A percentile compares a stretch with the other conserved stretches of the same genome.
phyloP scores from a whole-genome alignment of 306 rosid species.

The Ammopiptanthus mongolicus region DNA sequence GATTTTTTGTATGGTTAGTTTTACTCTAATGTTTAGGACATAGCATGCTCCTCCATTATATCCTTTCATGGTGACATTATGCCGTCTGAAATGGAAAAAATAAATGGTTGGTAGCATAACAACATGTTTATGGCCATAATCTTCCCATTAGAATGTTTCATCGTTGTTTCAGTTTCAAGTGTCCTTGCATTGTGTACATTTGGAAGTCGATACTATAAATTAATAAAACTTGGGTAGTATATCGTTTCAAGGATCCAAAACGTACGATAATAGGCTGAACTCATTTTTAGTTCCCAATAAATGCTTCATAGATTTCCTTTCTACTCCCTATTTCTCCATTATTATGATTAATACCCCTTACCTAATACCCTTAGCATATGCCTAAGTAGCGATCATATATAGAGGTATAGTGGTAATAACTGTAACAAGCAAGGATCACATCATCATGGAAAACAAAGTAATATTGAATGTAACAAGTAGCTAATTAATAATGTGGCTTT shows the following conservation, averaged over 20 bases:
- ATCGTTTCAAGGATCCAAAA: too few species aligned
- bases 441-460: background rate
- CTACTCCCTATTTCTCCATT: background rate
- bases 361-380: background rate
- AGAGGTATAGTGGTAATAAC: background rate
- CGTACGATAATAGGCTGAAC: too few species aligned
- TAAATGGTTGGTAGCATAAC: background rate
- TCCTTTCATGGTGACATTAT: background rate
- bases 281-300: background rate
- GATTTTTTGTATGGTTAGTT: too few species aligned
- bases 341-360: background rate
- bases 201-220: background rate
- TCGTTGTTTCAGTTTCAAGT: background rate
- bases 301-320: background rate
- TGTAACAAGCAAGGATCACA: background rate
- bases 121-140: too few species aligned
- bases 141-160: too few species aligned
- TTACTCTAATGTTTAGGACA: too few species aligned
- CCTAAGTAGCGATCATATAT: background rate
- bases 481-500: background rate
- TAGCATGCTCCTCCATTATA: background rate
- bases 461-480: background rate
- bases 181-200: background rate
- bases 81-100: background rate
- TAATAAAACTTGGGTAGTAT: background rate